These are phyloP conservation scores for Cercospora citrullina DNA, from an alignment of 2,329 filamentous ascomycete species.

Conservation along the genomic window DNA sequence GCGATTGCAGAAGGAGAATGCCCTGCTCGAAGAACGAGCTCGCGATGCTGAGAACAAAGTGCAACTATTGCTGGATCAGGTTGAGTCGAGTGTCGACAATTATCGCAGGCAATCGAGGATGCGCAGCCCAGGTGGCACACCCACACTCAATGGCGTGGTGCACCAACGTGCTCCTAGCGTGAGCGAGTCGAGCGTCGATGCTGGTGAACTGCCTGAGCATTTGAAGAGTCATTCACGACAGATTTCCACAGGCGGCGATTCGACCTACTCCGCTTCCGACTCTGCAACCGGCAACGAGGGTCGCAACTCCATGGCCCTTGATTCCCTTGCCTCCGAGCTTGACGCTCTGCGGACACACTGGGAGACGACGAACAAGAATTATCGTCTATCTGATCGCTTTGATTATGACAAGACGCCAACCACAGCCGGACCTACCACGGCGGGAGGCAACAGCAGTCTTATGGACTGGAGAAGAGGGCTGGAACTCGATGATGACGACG, in stretches of 20 bases:
- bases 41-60: slow-evolving; percentile 91
- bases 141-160: slow-evolving; percentile 33
- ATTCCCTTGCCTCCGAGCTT: slow-evolving; percentile 87
- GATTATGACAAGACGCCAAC: slow-evolving; percentile 58
- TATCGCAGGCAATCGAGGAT: slow-evolving; percentile 74
- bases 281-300: slow-evolving; percentile 24
- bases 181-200: slow-evolving; percentile 44
- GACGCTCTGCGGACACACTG: slow-evolving; percentile 88
- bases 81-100: slow-evolving; percentile 89
- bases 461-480: slow-evolving; percentile 79
- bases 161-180: slow-evolving; percentile 51
- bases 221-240: slow-evolving; percentile 52
- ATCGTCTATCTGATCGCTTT: slow-evolving; percentile 86
- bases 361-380: slow-evolving; percentile 95
- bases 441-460: slow-evolving; percentile 66
- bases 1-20: slow-evolving; percentile 79
- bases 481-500: slow-evolving; percentile 50
- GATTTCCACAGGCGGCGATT: slow-evolving; percentile 64
- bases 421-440: slow-evolving; percentile 5
- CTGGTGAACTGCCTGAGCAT: slow-evolving; percentile 34
- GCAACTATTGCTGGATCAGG: slow-evolving; percentile 86
- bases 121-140: slow-evolving; percentile 32
- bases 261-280: slow-evolving; percentile 47
- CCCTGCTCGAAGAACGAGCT: slow-evolving; percentile 76
- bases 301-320: slow-evolving; percentile 56